Evolutionary conservation across 2,329 filamentous ascomycete genomes (phyloP).

Genomic region (Diaporthe capsici): DNA sequence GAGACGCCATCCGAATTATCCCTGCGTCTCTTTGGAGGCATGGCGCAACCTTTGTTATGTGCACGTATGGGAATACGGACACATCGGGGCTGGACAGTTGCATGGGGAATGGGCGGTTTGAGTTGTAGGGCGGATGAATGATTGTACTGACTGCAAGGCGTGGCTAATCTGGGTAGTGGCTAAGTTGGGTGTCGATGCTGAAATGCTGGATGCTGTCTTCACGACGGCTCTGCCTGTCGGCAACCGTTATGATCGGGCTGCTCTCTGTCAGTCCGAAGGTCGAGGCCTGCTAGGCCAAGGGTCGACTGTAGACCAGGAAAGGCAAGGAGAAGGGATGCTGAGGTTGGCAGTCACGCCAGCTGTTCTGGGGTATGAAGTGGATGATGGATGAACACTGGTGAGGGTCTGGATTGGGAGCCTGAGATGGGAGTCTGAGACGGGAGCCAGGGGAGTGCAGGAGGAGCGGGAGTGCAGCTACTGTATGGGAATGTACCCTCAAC

Average conservation of each 20-base stretch:
- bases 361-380: background rate
- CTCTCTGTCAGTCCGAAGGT: background rate
- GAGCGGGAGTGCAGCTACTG: background rate
- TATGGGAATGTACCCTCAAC: background rate
- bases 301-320: too few relatives aligned
- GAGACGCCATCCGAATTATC: background rate
- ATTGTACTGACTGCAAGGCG: background rate
- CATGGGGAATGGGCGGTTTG: background rate
- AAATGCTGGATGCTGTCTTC: background rate
- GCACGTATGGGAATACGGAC: background rate
- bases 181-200: constrained; percentile 4
- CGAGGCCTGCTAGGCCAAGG: background rate
- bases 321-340: background rate
- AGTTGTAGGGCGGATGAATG: background rate
- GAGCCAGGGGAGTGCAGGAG: background rate
- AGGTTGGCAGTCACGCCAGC: background rate
- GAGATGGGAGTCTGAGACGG: background rate
- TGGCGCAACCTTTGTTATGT: background rate
- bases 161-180: background rate
- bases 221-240: background rate
- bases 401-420: background rate
- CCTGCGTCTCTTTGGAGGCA: background rate
- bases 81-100: background rate
- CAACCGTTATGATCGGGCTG: background rate
- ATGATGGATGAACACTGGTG: background rate